Percentiles rank a stretch among this genome's conserved stretches.
phyloP scores from a whole-genome alignment of 768 basidiomycete species.

The Gyrodon lividus region DNA sequence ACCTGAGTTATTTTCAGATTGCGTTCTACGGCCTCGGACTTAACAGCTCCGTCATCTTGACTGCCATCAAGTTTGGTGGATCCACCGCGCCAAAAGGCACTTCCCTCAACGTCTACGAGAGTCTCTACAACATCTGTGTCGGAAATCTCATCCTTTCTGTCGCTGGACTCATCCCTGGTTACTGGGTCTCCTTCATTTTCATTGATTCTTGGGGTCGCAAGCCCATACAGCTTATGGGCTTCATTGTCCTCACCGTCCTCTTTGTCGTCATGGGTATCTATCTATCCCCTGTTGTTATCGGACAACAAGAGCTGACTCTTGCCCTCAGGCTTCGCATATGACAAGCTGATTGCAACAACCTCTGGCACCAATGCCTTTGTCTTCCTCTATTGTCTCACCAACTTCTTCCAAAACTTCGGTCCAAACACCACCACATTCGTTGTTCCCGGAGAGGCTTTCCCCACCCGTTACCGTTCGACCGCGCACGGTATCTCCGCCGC shows the following conservation, averaged over 20 bases:
- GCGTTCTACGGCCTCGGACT: conserved; percentile 89
- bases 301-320: conserved; percentile 4
- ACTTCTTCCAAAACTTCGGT: conserved; percentile 90
- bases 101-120: conserved; percentile 47
- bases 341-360: conserved; percentile 48
- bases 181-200: conserved; percentile 54
- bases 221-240: conserved; percentile 80
- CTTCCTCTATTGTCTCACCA: conserved; percentile 82
- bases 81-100: conserved; percentile 30
- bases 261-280: conserved; percentile 72
- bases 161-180: conserved; percentile 82
- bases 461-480: conserved; percentile 85
- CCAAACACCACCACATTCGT: conserved; percentile 81
- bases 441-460: conserved; percentile 81
- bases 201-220: conserved; percentile 82
- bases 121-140: conserved; percentile 61
- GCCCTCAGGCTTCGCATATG: conserved; percentile 60
- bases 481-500: conserved; percentile 85
- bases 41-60: conserved; percentile 75
- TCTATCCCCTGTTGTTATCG: not conserved
- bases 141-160: conserved; percentile 77
- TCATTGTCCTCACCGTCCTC: conserved; percentile 60
- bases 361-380: conserved; percentile 60
- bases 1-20: conserved; percentile 43
- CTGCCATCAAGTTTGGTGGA: conserved; percentile 64